phyloP scores from a whole-genome alignment of 192 early-diverging fungal species.

The Umbelopsis isabellina region DNA sequence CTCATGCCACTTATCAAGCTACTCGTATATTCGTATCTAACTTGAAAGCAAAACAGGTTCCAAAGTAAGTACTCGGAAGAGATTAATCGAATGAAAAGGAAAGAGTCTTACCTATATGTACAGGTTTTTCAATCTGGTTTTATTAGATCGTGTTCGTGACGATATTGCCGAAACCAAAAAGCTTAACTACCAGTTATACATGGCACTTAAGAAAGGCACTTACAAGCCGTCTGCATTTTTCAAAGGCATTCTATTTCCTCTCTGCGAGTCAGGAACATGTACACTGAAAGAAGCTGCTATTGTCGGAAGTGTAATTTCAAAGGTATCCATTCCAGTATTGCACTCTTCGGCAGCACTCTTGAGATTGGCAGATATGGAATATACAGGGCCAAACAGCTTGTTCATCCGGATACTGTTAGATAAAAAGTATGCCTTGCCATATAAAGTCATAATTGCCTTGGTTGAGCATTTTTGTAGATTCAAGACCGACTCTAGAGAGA shows the following conservation, averaged over 20 bases:
- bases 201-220: slow-evolving; percentile 94
- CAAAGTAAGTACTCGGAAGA: slow-evolving; percentile 54
- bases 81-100: slow-evolving; percentile 1
- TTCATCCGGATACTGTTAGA: slow-evolving; percentile 96
- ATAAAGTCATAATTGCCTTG: slow-evolving; percentile 92
- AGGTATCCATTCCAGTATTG: slow-evolving; percentile 92
- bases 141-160: slow-evolving; percentile 90
- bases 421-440: slow-evolving; percentile 98
- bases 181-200: slow-evolving; percentile 96
- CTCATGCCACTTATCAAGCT: slow-evolving; percentile 95
- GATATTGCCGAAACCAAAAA: slow-evolving; percentile 98
- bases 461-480: slow-evolving; percentile 97
- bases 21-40: slow-evolving; percentile 98
- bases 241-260: slow-evolving; percentile 94
- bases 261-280: slow-evolving; percentile 91
- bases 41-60: slow-evolving; percentile 90
- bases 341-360: slow-evolving; percentile 94
- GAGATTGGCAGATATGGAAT: slow-evolving; percentile 97
- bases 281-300: slow-evolving; percentile 97
- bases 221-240: slow-evolving; percentile 98
- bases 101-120: slow-evolving; percentile 4
- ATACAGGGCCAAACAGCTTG: slow-evolving; percentile 90
- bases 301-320: slow-evolving; percentile 87
- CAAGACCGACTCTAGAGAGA: slow-evolving; percentile 75
- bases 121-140: slow-evolving; percentile 83